Conservation (phyloP, 2,329 filamentous ascomycete species). For the Fusarium incarnatum region DNA sequence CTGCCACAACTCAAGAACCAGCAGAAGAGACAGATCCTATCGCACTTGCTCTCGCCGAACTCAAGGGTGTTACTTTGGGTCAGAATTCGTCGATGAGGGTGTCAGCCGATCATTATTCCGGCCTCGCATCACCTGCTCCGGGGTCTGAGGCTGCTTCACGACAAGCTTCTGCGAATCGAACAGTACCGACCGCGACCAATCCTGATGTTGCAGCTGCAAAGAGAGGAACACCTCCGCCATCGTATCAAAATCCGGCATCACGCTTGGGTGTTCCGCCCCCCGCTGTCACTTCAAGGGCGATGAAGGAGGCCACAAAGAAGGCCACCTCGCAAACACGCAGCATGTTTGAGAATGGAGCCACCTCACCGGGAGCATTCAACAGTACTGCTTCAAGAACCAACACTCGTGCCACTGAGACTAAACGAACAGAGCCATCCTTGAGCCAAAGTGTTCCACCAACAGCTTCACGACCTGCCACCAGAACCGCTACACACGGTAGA, state of each 20-base stretch:
- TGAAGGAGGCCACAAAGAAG: conserved; percentile 94
- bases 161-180: conserved; percentile 49
- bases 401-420: conserved; percentile 33
- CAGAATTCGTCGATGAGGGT: conserved; percentile 87
- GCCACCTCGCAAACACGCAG: conserved; percentile 85
- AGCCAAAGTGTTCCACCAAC: conserved; percentile 31
- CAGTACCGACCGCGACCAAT: conserved; percentile 69
- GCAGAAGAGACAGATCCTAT: conserved; percentile 84
- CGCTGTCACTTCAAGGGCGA: conserved; percentile 91
- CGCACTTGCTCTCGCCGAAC: conserved; percentile 88
- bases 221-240: conserved; percentile 85
- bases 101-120: conserved; percentile 95
- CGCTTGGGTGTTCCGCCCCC: conserved; percentile 89
- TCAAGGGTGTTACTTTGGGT: conserved; percentile 81
- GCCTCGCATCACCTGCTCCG: conserved; percentile 85
- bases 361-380: conserved; percentile 46
- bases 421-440: conserved; percentile 31
- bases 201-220: conserved; percentile 64
- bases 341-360: conserved; percentile 71
- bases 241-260: conserved; percentile 76
- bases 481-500: conserved; percentile 28
- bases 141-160: conserved; percentile 52
- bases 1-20: conserved; percentile 51
- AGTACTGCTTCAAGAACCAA: conserved; percentile 45
- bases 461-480: conserved; percentile 30